phyloP scores from a whole-genome alignment of 257 asterid species.

The Linderniella brevidens region DNA sequence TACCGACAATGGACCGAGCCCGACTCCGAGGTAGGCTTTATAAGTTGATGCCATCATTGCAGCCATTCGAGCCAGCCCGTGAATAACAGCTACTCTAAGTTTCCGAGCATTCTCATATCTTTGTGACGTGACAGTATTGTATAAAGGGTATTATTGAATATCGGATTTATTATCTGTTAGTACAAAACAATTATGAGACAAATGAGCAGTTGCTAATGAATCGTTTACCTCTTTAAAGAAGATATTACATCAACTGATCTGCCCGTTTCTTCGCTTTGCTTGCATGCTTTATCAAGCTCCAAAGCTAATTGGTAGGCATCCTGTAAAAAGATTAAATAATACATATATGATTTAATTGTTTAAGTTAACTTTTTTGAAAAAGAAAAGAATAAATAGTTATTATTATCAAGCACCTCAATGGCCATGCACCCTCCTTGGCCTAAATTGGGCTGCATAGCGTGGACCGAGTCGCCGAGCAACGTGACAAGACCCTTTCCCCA shows the following conservation, averaged over 20 bases:
- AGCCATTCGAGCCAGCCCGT: conserved; percentile 96
- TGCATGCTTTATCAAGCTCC: conserved; percentile 1
- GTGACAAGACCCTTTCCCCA: conserved; percentile 98
- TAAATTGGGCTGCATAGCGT: conserved; percentile 98
- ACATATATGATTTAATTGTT: too few species aligned
- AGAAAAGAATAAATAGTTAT: too few species aligned
- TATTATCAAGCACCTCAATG: conserved; percentile 44
- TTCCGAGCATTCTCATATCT: conserved; percentile 80
- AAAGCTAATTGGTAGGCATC: conserved; percentile 4
- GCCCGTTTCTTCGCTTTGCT: not conserved
- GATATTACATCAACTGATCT: not conserved
- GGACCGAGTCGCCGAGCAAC: conserved; percentile 95
- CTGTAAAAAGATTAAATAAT: not conserved
- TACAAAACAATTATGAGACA: not conserved
- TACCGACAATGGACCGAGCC: conserved; percentile 89
- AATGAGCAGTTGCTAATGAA: conserved; percentile 1
- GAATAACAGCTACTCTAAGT: conserved; percentile 73
- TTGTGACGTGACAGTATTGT: not conserved
- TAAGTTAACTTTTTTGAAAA: too few species aligned
- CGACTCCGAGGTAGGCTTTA: conserved; percentile 84
- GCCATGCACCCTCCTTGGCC: conserved; percentile 99
- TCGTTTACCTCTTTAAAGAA: not conserved
- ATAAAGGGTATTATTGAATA: not conserved
- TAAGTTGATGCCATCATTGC: conserved; percentile 94
- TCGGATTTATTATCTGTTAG: not conserved